phyloP scores from a whole-genome alignment of 2,329 filamentous ascomycete species.

The Penicillium sp. region DNA sequence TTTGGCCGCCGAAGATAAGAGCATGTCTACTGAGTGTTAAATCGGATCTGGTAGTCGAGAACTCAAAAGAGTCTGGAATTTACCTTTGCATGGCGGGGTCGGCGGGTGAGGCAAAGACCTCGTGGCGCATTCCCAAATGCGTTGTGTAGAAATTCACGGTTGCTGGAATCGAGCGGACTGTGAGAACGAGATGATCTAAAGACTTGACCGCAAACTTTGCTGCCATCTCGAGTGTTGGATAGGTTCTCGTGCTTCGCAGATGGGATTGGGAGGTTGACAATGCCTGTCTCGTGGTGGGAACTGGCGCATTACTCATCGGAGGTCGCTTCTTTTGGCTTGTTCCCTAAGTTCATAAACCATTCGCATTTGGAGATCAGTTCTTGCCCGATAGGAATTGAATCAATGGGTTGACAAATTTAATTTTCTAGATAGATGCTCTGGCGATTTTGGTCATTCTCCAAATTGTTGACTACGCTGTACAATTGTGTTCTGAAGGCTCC shows the following conservation, averaged over 20 bases:
- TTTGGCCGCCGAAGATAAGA: constrained; percentile 57
- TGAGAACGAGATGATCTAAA: constrained; percentile 62
- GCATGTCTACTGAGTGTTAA: constrained; percentile 45
- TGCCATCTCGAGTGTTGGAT: constrained; percentile 8
- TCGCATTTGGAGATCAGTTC: neutral
- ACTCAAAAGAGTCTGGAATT: neutral
- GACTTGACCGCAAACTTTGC: constrained; percentile 39
- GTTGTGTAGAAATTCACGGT: constrained; percentile 57
- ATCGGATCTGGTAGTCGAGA: neutral
- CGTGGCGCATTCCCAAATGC: constrained; percentile 57
- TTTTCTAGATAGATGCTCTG: no score
- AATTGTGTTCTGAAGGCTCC: no score
- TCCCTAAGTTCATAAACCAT: neutral
- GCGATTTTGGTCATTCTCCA: no score
- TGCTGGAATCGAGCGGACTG: constrained; percentile 50
- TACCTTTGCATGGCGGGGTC: constrained; percentile 31
- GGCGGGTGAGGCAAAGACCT: constrained; percentile 48
- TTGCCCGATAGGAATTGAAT: neutral
- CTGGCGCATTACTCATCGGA: constrained; percentile 1
- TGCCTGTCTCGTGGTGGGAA: neutral
- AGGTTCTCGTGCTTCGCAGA: neutral
- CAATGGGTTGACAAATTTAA: neutral
- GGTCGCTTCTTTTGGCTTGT: neutral
- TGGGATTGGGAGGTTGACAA: neutral
- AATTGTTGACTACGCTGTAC: no score